Conservation (phyloP, 495 filamentous ascomycete species). For the Trichoderma parareesei region DNA sequence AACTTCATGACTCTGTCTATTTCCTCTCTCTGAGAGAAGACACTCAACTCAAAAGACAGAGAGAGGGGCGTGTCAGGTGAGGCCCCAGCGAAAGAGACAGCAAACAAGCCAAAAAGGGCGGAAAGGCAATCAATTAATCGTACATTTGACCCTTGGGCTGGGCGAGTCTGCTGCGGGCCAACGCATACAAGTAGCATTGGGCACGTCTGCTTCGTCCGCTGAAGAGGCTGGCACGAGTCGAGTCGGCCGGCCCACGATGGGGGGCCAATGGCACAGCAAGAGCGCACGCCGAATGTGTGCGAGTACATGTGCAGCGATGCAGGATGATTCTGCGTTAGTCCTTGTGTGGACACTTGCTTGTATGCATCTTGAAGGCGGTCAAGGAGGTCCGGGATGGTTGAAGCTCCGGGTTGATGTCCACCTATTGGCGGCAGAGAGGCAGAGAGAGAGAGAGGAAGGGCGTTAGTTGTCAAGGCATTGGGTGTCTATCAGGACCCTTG, state of each 20-base stretch:
- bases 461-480: no score
- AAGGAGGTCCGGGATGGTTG: no score
- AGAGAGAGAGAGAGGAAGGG: no score
- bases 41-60: not conserved
- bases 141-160: not conserved
- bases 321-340: not conserved
- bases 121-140: slow-evolving; percentile 8
- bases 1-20: no score
- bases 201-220: not conserved
- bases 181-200: not conserved
- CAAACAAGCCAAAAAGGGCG: not conserved
- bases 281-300: not conserved
- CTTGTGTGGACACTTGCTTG: not conserved
- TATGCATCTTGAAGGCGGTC: not conserved
- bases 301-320: not conserved
- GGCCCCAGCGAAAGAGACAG: not conserved
- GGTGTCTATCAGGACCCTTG: no score
- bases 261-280: not conserved
- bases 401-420: no score
- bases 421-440: no score
- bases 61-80: not conserved
- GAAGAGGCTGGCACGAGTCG: not conserved
- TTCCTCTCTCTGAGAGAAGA: not conserved
- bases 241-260: not conserved
- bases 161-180: slow-evolving; percentile 4